phyloP scores from a whole-genome alignment of 2,329 filamentous ascomycete species.

The Sporothrix phasma region DNA sequence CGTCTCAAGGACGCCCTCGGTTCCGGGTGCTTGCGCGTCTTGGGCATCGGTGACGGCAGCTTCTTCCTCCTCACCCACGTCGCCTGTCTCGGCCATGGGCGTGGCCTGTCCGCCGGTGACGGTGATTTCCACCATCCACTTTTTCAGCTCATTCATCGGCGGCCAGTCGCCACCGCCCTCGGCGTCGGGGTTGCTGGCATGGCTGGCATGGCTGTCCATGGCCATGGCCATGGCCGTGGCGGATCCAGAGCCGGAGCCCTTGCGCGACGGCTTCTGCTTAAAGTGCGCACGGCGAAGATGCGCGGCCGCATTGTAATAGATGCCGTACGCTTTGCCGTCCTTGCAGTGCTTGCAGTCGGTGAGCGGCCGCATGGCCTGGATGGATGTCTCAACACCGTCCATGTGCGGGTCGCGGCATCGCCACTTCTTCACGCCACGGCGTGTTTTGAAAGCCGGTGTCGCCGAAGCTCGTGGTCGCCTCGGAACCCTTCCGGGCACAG shows the following conservation, averaged over 20 bases:
- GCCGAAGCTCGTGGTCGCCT: conserved; percentile 71
- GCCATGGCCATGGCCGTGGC: too few relatives aligned
- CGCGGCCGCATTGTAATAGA: conserved; percentile 90
- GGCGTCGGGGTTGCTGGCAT: conserved; percentile 34
- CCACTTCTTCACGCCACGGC: conserved; percentile 43
- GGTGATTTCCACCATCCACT: conserved; percentile 47
- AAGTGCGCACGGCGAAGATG: conserved; percentile 86
- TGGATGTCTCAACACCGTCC: conserved; percentile 32
- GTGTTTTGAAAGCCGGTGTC: conserved; percentile 60
- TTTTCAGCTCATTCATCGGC: conserved; percentile 46
- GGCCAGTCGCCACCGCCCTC: conserved; percentile 48
- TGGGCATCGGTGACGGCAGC: neutral
- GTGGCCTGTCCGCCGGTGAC: neutral
- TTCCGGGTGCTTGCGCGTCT: neutral
- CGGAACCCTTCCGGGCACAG: conserved; percentile 71
- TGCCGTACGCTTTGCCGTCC: conserved; percentile 68
- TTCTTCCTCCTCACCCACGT: neutral
- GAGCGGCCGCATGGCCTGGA: conserved; percentile 52
- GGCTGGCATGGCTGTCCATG: too few relatives aligned
- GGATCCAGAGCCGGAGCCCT: conserved; percentile 18
- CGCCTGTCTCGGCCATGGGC: neutral
- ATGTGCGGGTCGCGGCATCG: conserved; percentile 45
- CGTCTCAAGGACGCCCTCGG: conserved; percentile 5
- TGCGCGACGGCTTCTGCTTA: conserved; percentile 46
- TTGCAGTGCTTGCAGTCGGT: conserved; percentile 76